Conservation (phyloP, 1,284 basidiomycete genomes). For the Termitomyces sp. region DNA sequence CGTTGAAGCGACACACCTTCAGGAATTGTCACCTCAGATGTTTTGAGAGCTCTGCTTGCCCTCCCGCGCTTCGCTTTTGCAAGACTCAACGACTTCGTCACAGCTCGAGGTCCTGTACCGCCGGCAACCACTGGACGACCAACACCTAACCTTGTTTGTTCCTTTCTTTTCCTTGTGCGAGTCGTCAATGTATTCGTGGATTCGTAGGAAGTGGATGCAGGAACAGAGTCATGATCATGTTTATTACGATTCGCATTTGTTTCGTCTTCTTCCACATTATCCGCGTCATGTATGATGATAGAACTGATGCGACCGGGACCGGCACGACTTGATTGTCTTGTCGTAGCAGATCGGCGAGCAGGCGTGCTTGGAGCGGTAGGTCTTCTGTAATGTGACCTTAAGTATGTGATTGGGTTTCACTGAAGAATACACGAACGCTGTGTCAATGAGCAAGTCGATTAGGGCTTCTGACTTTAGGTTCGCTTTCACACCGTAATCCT, state of each 20-base stretch:
- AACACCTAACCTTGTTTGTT: slow-evolving; percentile 66
- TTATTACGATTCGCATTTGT: slow-evolving; percentile 21
- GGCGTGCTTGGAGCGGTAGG: slow-evolving; percentile 22
- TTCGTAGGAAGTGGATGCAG: slow-evolving; percentile 19
- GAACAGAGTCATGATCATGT: neutral
- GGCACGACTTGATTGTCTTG: slow-evolving; percentile 30
- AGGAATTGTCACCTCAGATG: slow-evolving; percentile 49
- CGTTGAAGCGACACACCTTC: slow-evolving; percentile 36
- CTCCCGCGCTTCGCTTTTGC: slow-evolving; percentile 45
- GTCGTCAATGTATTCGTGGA: slow-evolving; percentile 28
- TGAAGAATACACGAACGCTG: slow-evolving; percentile 33
- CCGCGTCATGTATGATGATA: slow-evolving; percentile 38
- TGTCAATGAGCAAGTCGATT: slow-evolving; percentile 65
- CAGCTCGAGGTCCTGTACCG: slow-evolving; percentile 53
- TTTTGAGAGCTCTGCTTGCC: slow-evolving; percentile 44
- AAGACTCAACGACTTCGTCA: slow-evolving; percentile 55
- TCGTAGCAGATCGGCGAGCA: slow-evolving; percentile 39
- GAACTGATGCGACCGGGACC: slow-evolving; percentile 32
- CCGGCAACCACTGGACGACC: slow-evolving; percentile 61
- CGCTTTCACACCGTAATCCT: slow-evolving; percentile 75
- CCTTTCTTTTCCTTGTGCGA: slow-evolving; percentile 63
- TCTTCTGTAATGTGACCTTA: slow-evolving; percentile 14
- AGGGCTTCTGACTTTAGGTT: slow-evolving; percentile 74
- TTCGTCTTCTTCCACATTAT: slow-evolving; percentile 42
- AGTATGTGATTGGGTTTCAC: neutral